A percentile compares a stretch with the other conserved stretches of the same genome.
Evolutionary conservation across 2,329 filamentous ascomycete species (phyloP).

Genomic region (Neonectria faginata): DNA sequence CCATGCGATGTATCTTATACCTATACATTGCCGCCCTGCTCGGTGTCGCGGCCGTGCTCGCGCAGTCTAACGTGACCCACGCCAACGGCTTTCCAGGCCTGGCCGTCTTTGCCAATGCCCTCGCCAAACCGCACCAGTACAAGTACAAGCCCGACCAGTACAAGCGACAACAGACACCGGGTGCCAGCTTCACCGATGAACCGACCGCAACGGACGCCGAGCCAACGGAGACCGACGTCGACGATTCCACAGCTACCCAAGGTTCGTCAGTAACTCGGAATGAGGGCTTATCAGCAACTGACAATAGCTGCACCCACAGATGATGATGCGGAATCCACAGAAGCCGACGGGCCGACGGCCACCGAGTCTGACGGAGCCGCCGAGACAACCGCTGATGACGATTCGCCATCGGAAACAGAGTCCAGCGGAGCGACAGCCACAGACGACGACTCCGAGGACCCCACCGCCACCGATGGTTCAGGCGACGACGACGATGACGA

Average conservation of each 20-base stretch:
- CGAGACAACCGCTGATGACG: constrained; percentile 8
- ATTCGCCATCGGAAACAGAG: constrained; percentile 1
- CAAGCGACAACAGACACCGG: background rate
- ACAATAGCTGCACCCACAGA: constrained; percentile 7
- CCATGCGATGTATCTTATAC: background rate
- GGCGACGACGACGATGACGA: no score
- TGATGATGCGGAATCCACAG: constrained; percentile 1
- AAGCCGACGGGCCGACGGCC: background rate
- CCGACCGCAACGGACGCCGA: background rate
- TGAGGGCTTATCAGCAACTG: constrained; percentile 6
- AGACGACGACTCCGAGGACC: background rate
- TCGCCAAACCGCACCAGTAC: background rate
- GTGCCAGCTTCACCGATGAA: background rate
- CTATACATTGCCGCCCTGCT: background rate
- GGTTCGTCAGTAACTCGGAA: constrained; percentile 2
- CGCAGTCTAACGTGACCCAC: background rate
- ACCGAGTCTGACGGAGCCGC: constrained; percentile 1
- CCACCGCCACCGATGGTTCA: no score
- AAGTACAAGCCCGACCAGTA: background rate
- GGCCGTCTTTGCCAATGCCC: background rate
- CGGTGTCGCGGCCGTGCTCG: background rate
- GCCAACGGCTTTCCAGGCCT: background rate
- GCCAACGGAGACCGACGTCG: background rate
- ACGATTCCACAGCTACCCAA: background rate
- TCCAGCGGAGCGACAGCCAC: background rate